A percentile compares a stretch with the other conserved stretches of the same genome.
phyloP scores from a whole-genome alignment of 768 basidiomycete genomes.

The Mycena vitilis region DNA sequence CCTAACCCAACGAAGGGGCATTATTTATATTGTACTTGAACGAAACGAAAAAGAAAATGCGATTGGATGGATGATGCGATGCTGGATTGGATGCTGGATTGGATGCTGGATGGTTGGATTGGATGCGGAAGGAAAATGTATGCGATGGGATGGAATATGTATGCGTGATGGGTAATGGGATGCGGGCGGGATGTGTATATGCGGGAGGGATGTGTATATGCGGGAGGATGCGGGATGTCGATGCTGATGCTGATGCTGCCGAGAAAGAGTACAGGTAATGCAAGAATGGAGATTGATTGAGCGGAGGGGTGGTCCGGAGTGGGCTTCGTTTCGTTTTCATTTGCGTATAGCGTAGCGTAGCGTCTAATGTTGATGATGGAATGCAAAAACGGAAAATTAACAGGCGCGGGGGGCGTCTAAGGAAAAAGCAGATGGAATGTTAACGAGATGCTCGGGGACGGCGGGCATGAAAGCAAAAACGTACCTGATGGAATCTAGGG shows the following conservation, averaged over 20 bases:
- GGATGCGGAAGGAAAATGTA: too few relatives aligned
- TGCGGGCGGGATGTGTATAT: too few relatives aligned
- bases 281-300: not conserved
- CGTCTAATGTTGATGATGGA: slow-evolving; percentile 18
- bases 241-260: not conserved
- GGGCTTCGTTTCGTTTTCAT: not conserved
- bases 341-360: too few relatives aligned
- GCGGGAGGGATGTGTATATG: too few relatives aligned
- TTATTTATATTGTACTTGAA: too few relatives aligned
- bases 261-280: slow-evolving; percentile 1
- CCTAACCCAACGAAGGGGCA: too few relatives aligned
- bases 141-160: slow-evolving; percentile 10
- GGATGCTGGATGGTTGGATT: too few relatives aligned
- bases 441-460: slow-evolving; percentile 1
- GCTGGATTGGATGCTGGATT: too few relatives aligned
- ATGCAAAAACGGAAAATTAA: slow-evolving; percentile 26
- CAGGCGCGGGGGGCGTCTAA: slow-evolving; percentile 18
- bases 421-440: slow-evolving; percentile 4
- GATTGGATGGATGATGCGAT: too few relatives aligned
- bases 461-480: not conserved
- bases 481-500: slow-evolving; percentile 13
- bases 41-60: too few relatives aligned
- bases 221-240: not conserved
- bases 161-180: too few relatives aligned
- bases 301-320: not conserved